Percentiles rank a stretch among this genome's conserved stretches.
Evolutionary conservation across 2,329 filamentous ascomycete genomes (phyloP).

Genomic region (Claviceps sp.): DNA sequence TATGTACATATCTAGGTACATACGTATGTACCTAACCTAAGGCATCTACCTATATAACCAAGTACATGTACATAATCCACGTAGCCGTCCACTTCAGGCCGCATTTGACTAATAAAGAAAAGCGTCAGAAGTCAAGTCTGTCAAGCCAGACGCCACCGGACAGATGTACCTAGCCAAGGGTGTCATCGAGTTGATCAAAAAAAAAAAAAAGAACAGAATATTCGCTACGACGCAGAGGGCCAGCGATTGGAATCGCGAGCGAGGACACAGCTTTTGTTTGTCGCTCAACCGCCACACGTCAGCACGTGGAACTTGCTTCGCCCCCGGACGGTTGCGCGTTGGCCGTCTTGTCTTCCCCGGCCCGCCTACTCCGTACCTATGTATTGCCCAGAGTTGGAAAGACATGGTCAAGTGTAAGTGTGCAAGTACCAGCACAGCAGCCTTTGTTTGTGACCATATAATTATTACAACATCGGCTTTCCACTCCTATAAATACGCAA

Average conservation of each 20-base stretch:
- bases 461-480: background rate
- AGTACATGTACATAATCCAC: too few species aligned
- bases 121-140: background rate
- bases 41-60: too few species aligned
- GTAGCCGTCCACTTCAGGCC: background rate
- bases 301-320: slow-evolving; percentile 5
- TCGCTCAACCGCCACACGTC: slow-evolving; percentile 4
- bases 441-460: background rate
- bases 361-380: background rate
- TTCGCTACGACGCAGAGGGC: background rate
- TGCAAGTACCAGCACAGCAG: background rate
- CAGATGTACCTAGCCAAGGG: background rate
- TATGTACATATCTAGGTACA: too few species aligned
- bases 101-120: background rate
- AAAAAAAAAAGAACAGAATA: background rate
- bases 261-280: background rate
- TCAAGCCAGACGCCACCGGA: background rate
- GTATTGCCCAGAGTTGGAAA: background rate
- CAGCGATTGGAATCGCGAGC: background rate
- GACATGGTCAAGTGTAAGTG: background rate
- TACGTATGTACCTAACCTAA: too few species aligned
- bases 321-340: slow-evolving; percentile 2
- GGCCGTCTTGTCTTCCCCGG: slow-evolving; percentile 1
- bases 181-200: background rate
- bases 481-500: background rate